Evolutionary conservation across 1,139 yeast genomes (phyloP).

Genomic region (Candida freyschussii): DNA sequence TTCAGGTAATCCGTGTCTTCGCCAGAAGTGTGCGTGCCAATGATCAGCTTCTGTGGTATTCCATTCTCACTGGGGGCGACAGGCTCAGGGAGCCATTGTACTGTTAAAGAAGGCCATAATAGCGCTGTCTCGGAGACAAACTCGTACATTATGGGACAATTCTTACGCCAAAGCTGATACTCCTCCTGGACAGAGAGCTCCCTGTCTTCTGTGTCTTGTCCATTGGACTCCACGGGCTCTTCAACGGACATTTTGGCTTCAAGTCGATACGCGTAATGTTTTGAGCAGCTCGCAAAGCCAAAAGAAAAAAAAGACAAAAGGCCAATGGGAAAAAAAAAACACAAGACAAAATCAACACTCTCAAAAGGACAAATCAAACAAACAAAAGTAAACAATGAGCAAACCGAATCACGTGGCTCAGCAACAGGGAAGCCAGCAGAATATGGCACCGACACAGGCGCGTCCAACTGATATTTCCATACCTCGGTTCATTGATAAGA

Average conservation of each 20-base stretch:
- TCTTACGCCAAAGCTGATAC: constrained; percentile 73
- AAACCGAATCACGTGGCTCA: constrained; percentile 11
- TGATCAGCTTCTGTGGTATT: constrained; percentile 40
- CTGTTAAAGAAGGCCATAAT: constrained; percentile 76
- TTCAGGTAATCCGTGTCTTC: constrained; percentile 74
- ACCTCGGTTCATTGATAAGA: constrained; percentile 20
- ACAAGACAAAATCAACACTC: constrained; percentile 1
- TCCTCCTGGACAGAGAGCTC: constrained; percentile 46
- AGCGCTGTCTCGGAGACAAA: constrained; percentile 75
- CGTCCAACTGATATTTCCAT: constrained; percentile 26
- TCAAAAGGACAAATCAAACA: constrained; percentile 1
- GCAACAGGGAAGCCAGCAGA: constrained; percentile 17
- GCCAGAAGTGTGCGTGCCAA: constrained; percentile 89
- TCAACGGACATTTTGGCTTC: constrained; percentile 8
- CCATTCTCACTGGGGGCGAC: constrained; percentile 8
- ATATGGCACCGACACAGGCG: constrained; percentile 17
- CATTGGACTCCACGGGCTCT: constrained; percentile 1
- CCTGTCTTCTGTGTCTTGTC: constrained; percentile 11
- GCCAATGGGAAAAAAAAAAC: not conserved
- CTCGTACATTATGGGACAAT: constrained; percentile 75
- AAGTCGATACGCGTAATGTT: no score
- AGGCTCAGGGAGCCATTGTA: constrained; percentile 63
- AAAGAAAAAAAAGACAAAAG: constrained; percentile 2
- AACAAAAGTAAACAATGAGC: constrained; percentile 1
- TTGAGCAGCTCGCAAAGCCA: no score